Conservation (phyloP, 805 yeast genomes). For the Candida manassasensis region DNA sequence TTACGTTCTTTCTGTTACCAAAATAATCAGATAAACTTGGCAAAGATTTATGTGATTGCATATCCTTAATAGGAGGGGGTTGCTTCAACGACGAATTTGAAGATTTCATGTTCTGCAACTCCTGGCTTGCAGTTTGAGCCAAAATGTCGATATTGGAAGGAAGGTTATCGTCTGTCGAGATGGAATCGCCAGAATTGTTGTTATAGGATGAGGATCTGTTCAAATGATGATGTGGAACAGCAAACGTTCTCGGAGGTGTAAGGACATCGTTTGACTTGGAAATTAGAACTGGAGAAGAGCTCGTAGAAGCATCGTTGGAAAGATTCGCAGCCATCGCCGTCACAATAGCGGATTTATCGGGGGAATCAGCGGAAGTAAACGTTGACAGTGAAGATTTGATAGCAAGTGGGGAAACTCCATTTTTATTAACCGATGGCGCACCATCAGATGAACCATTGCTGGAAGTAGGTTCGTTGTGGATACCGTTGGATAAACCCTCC, state of each 20-base stretch:
- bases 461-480: neutral
- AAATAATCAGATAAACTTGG: slow-evolving; percentile 52
- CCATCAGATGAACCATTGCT: neutral
- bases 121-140: slow-evolving; percentile 54
- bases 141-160: slow-evolving; percentile 43
- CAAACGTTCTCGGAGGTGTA: neutral
- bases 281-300: neutral
- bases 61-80: slow-evolving; percentile 1
- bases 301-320: neutral
- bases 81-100: neutral
- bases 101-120: slow-evolving; percentile 39
- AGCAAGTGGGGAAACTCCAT: no score
- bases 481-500: neutral
- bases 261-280: neutral
- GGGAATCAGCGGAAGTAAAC: no score
- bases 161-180: slow-evolving; percentile 3
- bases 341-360: no score
- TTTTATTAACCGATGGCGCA: no score
- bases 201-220: slow-evolving; percentile 3
- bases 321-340: neutral
- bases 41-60: slow-evolving; percentile 38
- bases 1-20: slow-evolving; percentile 10
- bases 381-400: no score
- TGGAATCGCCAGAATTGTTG: slow-evolving; percentile 1
- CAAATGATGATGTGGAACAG: neutral